Conservation (phyloP, 2,329 filamentous ascomycete species). For the Bretziella fagacearum region DNA sequence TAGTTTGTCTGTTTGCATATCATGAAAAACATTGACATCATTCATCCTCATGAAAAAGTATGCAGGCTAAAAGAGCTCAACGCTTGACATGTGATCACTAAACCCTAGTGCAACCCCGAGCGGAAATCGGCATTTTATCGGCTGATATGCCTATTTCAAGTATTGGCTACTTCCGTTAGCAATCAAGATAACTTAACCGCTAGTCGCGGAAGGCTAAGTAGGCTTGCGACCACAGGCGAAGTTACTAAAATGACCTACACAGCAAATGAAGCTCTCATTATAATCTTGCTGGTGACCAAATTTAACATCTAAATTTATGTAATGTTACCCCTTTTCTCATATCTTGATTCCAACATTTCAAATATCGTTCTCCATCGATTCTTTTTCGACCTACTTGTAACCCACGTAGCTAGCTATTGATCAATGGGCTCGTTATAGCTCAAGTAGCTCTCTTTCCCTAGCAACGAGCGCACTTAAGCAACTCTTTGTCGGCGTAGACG, state of each 20-base stretch:
- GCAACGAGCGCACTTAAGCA: too few relatives aligned
- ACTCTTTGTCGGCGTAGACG: neutral
- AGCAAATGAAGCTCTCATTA: neutral
- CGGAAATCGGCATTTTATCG: neutral
- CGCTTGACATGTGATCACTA: too few relatives aligned
- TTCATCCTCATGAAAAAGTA: too few relatives aligned
- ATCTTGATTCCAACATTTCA: too few relatives aligned
- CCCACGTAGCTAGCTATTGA: too few relatives aligned
- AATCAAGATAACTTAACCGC: neutral
- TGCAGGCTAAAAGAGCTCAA: too few relatives aligned
- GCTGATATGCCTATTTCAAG: neutral
- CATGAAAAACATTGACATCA: too few relatives aligned
- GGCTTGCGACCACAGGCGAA: neutral
- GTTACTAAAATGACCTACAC: neutral
- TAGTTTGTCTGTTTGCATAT: too few relatives aligned
- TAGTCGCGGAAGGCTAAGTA: neutral
- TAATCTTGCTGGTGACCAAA: neutral
- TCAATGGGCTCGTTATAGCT: neutral
- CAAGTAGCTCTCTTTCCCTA: conserved; percentile 1
- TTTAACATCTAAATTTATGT: too few relatives aligned
- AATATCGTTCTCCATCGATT: too few relatives aligned
- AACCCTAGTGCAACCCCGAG: too few relatives aligned
- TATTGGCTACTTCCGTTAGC: neutral
- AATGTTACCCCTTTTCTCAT: neutral
- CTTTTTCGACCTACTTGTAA: too few relatives aligned